phyloP scores from a whole-genome alignment of 495 filamentous ascomycete genomes.

The Aspergillus wentii region DNA sequence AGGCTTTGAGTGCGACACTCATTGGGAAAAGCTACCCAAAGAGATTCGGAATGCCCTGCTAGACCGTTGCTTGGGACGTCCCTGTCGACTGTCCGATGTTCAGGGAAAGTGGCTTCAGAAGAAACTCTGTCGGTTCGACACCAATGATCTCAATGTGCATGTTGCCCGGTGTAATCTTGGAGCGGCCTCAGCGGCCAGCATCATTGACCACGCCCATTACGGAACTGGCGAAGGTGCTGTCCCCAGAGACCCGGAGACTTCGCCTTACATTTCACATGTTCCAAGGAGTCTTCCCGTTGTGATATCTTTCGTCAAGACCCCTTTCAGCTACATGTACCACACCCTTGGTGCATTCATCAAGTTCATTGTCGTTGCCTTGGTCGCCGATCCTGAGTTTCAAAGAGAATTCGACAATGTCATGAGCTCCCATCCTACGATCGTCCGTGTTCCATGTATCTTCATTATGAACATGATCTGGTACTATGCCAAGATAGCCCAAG shows the following conservation, averaged over 20 bases:
- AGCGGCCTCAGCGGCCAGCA: constrained; percentile 31
- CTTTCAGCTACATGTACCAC: constrained; percentile 34
- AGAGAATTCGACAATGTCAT: constrained; percentile 50
- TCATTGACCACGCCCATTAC: constrained; percentile 35
- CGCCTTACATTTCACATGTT: constrained; percentile 27
- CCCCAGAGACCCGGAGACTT: constrained; percentile 24
- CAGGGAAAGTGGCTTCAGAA: constrained; percentile 30
- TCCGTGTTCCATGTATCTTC: constrained; percentile 35
- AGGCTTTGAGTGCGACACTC: constrained; percentile 35
- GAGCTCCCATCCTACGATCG: constrained; percentile 18
- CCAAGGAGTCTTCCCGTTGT: constrained; percentile 19
- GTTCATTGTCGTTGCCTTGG: constrained; percentile 47
- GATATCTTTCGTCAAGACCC: constrained; percentile 21
- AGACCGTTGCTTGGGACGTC: constrained; percentile 32
- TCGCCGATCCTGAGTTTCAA: constrained; percentile 57
- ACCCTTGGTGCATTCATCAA: constrained; percentile 39
- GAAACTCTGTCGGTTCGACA: constrained; percentile 34
- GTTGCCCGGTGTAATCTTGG: constrained; percentile 39
- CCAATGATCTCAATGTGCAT: constrained; percentile 27
- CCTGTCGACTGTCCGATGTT: constrained; percentile 19
- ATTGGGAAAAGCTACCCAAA: constrained; percentile 38
- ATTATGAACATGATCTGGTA: constrained; percentile 46
- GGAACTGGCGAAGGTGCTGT: constrained; percentile 27
- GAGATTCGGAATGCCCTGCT: constrained; percentile 29
- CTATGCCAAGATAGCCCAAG: constrained; percentile 36